Percentiles rank a stretch among this genome's conserved stretches.
Evolutionary conservation across 768 basidiomycete species (phyloP).

Genomic region (Macrolepiota albuminosa): DNA sequence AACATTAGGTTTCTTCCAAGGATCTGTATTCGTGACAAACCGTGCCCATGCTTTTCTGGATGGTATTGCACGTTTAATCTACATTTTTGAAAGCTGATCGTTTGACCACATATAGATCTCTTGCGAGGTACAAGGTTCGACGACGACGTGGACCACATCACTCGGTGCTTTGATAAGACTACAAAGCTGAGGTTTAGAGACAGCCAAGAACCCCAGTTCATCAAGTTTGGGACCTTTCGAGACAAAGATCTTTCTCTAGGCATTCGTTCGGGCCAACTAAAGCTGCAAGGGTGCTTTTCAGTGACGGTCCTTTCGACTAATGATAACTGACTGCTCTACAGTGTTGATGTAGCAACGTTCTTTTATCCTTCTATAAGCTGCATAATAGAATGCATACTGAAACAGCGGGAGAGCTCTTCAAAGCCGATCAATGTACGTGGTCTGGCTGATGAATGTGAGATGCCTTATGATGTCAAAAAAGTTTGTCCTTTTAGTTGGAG

Average conservation of each 20-base stretch:
- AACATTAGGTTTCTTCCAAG: slow-evolving; percentile 38
- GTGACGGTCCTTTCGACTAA: not conserved
- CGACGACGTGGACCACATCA: slow-evolving; percentile 37
- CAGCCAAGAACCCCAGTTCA: slow-evolving; percentile 31
- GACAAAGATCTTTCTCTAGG: slow-evolving; percentile 32
- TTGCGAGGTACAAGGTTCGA: slow-evolving; percentile 34
- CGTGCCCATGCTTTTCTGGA: slow-evolving; percentile 32
- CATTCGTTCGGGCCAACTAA: slow-evolving; percentile 45
- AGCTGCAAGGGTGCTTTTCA: slow-evolving; percentile 26
- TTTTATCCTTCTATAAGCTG: slow-evolving; percentile 23
- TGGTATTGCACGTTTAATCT: slow-evolving; percentile 19
- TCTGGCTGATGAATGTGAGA: not conserved
- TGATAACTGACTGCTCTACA: not conserved
- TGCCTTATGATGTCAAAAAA: slow-evolving; percentile 5
- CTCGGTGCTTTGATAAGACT: slow-evolving; percentile 37
- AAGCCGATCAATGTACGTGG: not conserved
- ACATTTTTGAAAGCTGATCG: not conserved
- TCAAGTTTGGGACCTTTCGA: slow-evolving; percentile 38
- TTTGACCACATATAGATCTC: slow-evolving; percentile 22
- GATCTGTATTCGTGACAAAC: slow-evolving; percentile 42
- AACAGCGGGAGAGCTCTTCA: slow-evolving; percentile 10
- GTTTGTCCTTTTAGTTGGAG: slow-evolving; percentile 47
- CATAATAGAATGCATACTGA: slow-evolving; percentile 17
- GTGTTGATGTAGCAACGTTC: slow-evolving; percentile 20
- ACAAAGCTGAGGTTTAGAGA: slow-evolving; percentile 38